Base-by-base conservation (phyloP, 2,329 filamentous ascomycete genomes). In the Fonsecaea monophora region DNA sequence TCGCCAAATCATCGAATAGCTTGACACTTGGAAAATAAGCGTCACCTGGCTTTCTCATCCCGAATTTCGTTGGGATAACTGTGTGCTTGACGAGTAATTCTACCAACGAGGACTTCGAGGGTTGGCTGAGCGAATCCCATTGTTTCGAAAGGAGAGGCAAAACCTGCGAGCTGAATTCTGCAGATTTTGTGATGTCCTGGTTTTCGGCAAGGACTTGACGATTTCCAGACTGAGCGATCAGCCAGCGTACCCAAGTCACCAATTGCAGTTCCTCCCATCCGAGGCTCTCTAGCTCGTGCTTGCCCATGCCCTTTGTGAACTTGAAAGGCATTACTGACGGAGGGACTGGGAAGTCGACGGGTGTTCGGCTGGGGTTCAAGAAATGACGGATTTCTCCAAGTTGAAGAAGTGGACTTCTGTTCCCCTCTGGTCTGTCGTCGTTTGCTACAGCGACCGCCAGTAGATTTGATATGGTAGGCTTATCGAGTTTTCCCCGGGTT, bases 21-120 rank as follows among this genome's bases (percentile, higher is more conserved):
- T 92, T 95, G 42, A 99, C 95, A n/a, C 88, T 90, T 1, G 92
- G 88, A 75, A 99, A 97, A 78, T 97, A 99, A 0, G 95, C 89
- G 71, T 98, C 93, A 2, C 83, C 81, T 4, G 95, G 95, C 72
- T 87, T 91, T 73, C 84, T 90, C 94, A 99, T 96, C 7, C 95
- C 95, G 71, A 89, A 80, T 76, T 92, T 97, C 0, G 95, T 98
- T 0, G 95, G 95, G 75, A 99, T 92, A 34, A 96, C 86, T 0
- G 92, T 86, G 58, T 90, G 84, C 1, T 85, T 81, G 61, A 88
- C 85, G 2, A 98, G 81, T 4, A 92, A 79, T 15, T 85, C 82
- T 7, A 86, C 80, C 3, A 96, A 83, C 0, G 85, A 86, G 18
- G 85, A 82, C 76, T 90, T 95, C 2, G 89, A 89, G 2, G 81